Base-by-base conservation (phyloP, 306 rosid species). In the Cucurbita pepo region DNA sequence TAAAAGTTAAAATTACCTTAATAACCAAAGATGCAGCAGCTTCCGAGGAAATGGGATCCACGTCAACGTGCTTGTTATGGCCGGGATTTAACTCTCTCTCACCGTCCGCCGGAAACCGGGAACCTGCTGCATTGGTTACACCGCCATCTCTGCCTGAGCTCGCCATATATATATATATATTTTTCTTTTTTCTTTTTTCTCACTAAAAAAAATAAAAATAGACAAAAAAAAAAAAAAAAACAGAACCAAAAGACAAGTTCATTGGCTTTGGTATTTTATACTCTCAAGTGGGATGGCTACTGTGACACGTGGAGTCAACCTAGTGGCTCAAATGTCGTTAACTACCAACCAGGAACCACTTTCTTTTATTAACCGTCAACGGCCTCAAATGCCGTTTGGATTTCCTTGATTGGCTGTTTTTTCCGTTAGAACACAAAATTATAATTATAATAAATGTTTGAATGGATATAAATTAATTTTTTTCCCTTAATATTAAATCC, bases 41-140 rank as follows among this genome's bases (percentile, higher is more conserved):
- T 75, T 85, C 72, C 37, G 86, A 81, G 30, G 89, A 85, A 34
- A 48, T 4, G 45, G 85, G 81, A 78, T 90, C 89, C 69, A 77
- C 80, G 36, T 86, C 50, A 54, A 82, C 78, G 6, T 77, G 55
- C 21, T 72, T 80, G 44, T 80, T 75, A 1, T 8, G 36, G 18
- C 75, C 82, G 30, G 84, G 86, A 62, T 77, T 76, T 76, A 83
- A 51, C 37, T 82, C 91, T 43, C 72, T 75, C 18, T 58, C 78
- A 25, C 67, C 56, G 57, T 88, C 83, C 51, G 58, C 77, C 11
- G 90, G 90, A 80, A 86, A 87, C 43, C 66, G 34, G 34, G 34
- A 30, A 30, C 34, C 34, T 30, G 34, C 34, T 2, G 34, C 34
- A 30, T 2, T 30, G 34, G 34, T 30, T 30, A 30, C 44, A 50